Evolutionary conservation across 1,139 yeast genomes (phyloP), one percentile per base, ranked within the genome.

Genomic region (Blastobotrys persicus): DNA sequence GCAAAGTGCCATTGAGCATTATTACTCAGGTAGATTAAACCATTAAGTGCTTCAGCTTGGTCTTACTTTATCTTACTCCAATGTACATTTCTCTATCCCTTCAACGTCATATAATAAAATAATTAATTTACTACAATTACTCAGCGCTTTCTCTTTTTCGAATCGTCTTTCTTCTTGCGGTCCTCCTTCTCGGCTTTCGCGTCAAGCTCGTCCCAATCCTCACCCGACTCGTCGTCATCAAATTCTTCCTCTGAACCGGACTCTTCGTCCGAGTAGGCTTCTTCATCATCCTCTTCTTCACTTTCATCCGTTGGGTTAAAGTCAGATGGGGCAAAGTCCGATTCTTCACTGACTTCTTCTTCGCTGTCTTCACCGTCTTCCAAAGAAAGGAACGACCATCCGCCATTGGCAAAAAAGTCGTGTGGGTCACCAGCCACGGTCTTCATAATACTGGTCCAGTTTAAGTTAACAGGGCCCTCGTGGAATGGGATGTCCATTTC

Each of bases 381-480:
- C 46, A 69, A 68, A 49, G 80, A 85, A 67, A 92, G 79, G 79
- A 92, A 88, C 38, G 82, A 79, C 99, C 99, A 92, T 48, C 98
- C 98, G 48, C 98, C 98, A 18, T 64, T 66, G 38, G 81, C 76
- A 69, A 91, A 92, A 72, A 92, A 92, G 65, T 88, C 95, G 66
- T 88, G 88, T 14, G 98, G 98, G 68, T 92, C 98, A 9, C 91
- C 83, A 59, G 80, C 81, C 52, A 92, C 83, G 0, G 97, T 89
- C 71, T 89, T 91, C 96, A 94, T 92, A 66, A 92, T 91, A 34
- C 91, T 85, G 13, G 82, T 77, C 99, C 99, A 92, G 71, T 89
- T 89, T 78, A 92, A 83, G 72, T 91, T 91, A 74, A 92, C 85
- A 46, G 95, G 92, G 49, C 98, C 96, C 65, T 91, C 97, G 66